Evolutionary conservation across 306 rosid species (phyloP), one percentile per base, ranked within the genome.

Genomic region (Corylus avellana): DNA sequence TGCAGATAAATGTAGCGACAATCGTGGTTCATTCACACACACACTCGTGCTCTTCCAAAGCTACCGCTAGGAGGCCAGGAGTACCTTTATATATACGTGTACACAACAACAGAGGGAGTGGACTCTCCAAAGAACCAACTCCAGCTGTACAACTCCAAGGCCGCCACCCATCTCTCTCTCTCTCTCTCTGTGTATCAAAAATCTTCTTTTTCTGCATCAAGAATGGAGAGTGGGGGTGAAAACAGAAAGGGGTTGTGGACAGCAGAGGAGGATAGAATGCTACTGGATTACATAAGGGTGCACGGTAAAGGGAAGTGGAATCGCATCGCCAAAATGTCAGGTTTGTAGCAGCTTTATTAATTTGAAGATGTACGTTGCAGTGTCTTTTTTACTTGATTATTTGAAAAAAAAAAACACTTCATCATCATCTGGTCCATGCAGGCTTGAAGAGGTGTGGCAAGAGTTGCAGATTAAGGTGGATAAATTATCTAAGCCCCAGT

Each of bases 271-370:
- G 92, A 89, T 77, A 79, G 71, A 74, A 49, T 81, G 76, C 82
- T 90, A 29, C 79, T 17, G 78, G 88, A 83, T n/a, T 79, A 83
- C 74, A 75, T 88, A 18, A 79, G 64, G 59, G 18, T 77, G 47
- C 84, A 90, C 58, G 94, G 92, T 12, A 85, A 67, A 53, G 91
- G 94, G 29, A 90, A 86, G 73, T 90, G 92, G 94, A 90, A 86
- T 80, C 88, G 89, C 22, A 84, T 88, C 8, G 81, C 90, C 25
- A 86, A 79, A 78, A 22, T 72, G 5, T 77, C 90, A 70, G 90
- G 94, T 87, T 44, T 5, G 7, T 25, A 32, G 16, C 6, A 32
- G 16, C 6, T 42, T 3, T n/a, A 32, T 8, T n/a, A 3, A 3
- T 48, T 49, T 12, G 14, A 42, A 49, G 53, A 49, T 46, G 25